Evolutionary conservation across 1,139 yeast genomes (phyloP).

Genomic region (Blastobotrys indianensis): DNA sequence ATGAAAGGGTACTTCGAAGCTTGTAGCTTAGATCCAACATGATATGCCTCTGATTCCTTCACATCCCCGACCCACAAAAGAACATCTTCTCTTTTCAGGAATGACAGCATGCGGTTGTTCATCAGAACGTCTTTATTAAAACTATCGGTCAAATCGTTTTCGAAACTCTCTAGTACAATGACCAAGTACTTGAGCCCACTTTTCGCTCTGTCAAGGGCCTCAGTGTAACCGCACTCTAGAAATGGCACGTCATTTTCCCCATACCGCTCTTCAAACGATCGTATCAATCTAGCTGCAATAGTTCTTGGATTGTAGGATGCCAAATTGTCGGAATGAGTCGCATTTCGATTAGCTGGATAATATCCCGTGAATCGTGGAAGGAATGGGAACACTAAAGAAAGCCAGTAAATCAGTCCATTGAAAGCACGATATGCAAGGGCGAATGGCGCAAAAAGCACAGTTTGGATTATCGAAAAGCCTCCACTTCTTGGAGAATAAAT

Average conservation of each 20-base stretch:
- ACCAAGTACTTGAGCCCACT: conserved; percentile 62
- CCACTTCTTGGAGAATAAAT: conserved; percentile 20
- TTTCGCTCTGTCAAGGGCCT: conserved; percentile 65
- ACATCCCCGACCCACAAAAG: conserved; percentile 88
- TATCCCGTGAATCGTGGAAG: conserved; percentile 35
- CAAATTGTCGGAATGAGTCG: conserved; percentile 32
- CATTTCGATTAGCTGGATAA: conserved; percentile 33
- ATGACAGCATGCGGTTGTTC: conserved; percentile 45
- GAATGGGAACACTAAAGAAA: conserved; percentile 33
- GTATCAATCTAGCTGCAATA: conserved; percentile 37
- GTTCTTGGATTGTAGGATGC: conserved; percentile 34
- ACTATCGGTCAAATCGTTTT: conserved; percentile 54
- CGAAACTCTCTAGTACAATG: conserved; percentile 67
- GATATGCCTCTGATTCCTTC: conserved; percentile 74
- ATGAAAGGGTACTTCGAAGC: conserved; percentile 76
- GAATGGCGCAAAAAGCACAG: conserved; percentile 32
- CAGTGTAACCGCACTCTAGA: conserved; percentile 69
- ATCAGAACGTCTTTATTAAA: conserved; percentile 56
- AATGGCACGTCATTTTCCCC: conserved; percentile 36
- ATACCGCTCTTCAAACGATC: conserved; percentile 37
- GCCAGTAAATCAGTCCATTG: conserved; percentile 29
- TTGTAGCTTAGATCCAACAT: conserved; percentile 69
- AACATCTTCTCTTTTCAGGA: conserved; percentile 47
- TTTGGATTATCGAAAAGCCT: conserved; percentile 26
- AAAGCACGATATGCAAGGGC: conserved; percentile 29